Evolutionary conservation across 2,329 filamentous ascomycete genomes (phyloP).

Genomic region (Bipolaris sorokiniana): DNA sequence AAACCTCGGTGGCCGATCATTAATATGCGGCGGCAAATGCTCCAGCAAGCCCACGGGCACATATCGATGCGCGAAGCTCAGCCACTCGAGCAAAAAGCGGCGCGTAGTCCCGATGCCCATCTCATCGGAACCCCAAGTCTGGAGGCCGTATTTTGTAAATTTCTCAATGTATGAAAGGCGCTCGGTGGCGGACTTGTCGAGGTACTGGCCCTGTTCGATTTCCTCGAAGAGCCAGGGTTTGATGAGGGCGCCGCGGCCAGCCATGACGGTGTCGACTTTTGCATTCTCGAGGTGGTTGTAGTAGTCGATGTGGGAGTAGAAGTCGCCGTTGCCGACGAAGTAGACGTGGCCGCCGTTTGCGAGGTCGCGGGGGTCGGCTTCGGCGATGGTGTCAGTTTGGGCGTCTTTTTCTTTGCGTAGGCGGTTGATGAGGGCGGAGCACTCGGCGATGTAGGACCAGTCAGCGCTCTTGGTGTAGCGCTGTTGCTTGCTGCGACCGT

Average conservation of each 20-base stretch:
- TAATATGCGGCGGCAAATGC: constrained; percentile 82
- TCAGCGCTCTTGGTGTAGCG: constrained; percentile 92
- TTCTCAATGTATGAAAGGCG: constrained; percentile 85
- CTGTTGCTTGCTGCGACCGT: constrained; percentile 92
- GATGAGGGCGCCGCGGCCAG: constrained; percentile 92
- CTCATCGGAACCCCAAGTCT: constrained; percentile 96
- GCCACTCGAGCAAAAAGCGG: constrained; percentile 91
- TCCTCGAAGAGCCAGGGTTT: constrained; percentile 99
- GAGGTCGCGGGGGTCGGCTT: constrained; percentile 76
- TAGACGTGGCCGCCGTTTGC: constrained; percentile 74
- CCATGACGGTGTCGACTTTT: constrained; percentile 92
- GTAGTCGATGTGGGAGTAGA: constrained; percentile 92
- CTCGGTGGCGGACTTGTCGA: constrained; percentile 92
- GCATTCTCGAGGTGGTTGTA: constrained; percentile 75
- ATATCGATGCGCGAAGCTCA: constrained; percentile 92
- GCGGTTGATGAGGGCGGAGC: constrained; percentile 79
- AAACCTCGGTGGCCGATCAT: constrained; percentile 87
- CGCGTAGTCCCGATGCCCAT: constrained; percentile 88
- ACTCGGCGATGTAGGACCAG: constrained; percentile 93
- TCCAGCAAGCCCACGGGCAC: constrained; percentile 89
- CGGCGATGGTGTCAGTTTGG: constrained; percentile 75
- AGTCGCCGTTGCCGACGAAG: constrained; percentile 96
- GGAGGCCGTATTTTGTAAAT: constrained; percentile 87
- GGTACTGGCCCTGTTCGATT: constrained; percentile 87
- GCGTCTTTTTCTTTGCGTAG: constrained; percentile 73